A percentile compares a stretch with the other conserved stretches of the same genome.
These are phyloP conservation scores for Wickerhamomyces sydowiorum DNA, from an alignment of 805 yeast species.

Conservation along the genomic window DNA sequence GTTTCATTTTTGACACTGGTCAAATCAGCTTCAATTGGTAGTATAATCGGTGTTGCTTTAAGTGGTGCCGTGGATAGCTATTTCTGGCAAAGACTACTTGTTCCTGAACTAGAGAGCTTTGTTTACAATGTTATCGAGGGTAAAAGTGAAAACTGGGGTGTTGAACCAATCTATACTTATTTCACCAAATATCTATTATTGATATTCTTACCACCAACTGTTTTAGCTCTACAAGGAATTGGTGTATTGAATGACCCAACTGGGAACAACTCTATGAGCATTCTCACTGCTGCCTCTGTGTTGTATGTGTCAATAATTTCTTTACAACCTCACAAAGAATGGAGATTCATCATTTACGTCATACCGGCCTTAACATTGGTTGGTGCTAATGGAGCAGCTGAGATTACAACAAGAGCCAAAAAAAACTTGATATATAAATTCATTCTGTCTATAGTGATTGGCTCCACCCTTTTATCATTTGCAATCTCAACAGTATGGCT, in stretches of 20 bases:
- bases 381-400: constrained; percentile 57
- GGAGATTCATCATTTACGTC: constrained; percentile 81
- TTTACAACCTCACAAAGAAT: constrained; percentile 86
- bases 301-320: constrained; percentile 62
- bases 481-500: constrained; percentile 46
- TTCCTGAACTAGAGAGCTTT: constrained; percentile 76
- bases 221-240: constrained; percentile 29
- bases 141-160: constrained; percentile 76
- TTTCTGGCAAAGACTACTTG: constrained; percentile 59
- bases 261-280: constrained; percentile 29
- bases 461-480: constrained; percentile 29
- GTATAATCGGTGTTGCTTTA: constrained; percentile 40
- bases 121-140: constrained; percentile 74
- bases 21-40: constrained; percentile 41
- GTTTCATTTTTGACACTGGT: constrained; percentile 35
- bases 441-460: constrained; percentile 10
- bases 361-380: constrained; percentile 62
- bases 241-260: constrained; percentile 33
- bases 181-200: constrained; percentile 39
- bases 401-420: constrained; percentile 17
- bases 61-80: constrained; percentile 59
- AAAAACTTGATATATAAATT: constrained; percentile 12
- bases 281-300: constrained; percentile 45
- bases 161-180: constrained; percentile 68
- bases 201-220: constrained; percentile 42